phyloP scores from a whole-genome alignment of 2,329 filamentous ascomycete species.

The Arthrobotrys entomopaga region DNA sequence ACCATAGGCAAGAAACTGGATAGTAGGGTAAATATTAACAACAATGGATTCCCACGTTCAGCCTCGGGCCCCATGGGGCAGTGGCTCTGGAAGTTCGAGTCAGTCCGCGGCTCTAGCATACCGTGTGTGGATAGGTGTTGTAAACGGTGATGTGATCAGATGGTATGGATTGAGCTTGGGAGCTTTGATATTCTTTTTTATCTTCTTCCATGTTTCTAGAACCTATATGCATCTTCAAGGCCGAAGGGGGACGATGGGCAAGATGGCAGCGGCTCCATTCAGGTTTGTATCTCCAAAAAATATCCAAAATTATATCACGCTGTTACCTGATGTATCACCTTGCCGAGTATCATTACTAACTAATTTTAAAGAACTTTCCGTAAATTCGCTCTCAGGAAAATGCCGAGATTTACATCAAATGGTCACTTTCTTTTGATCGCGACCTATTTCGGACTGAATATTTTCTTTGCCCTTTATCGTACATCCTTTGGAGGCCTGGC shows the following conservation, averaged over 20 bases:
- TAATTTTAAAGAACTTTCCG: constrained; percentile 49
- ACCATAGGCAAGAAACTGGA: too few species aligned
- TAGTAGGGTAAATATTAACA: too few species aligned
- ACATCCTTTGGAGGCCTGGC: constrained; percentile 57
- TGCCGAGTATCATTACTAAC: constrained; percentile 16
- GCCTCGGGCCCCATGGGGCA: too few species aligned
- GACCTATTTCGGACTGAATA: constrained; percentile 61
- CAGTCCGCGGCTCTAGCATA: constrained; percentile 29
- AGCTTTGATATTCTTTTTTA: constrained; percentile 56
- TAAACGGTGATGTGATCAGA: constrained; percentile 41
- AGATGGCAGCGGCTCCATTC: constrained; percentile 52
- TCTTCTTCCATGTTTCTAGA: constrained; percentile 56
- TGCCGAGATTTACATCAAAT: constrained; percentile 62
- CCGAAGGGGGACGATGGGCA: constrained; percentile 55
- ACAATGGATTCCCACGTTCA: too few species aligned
- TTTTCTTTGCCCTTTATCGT: constrained; percentile 61
- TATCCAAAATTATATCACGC: not conserved
- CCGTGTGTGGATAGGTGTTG: constrained; percentile 38
- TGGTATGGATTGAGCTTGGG: constrained; percentile 51
- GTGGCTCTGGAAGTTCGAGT: constrained; percentile 1
- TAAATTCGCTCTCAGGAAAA: constrained; percentile 59
- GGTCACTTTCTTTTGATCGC: constrained; percentile 62
- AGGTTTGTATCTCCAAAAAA: constrained; percentile 50
- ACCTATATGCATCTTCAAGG: constrained; percentile 56
- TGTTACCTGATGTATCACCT: not conserved